Base-by-base conservation (phyloP, 2,329 filamentous ascomycete genomes). In the Aureobasidium sp. region DNA sequence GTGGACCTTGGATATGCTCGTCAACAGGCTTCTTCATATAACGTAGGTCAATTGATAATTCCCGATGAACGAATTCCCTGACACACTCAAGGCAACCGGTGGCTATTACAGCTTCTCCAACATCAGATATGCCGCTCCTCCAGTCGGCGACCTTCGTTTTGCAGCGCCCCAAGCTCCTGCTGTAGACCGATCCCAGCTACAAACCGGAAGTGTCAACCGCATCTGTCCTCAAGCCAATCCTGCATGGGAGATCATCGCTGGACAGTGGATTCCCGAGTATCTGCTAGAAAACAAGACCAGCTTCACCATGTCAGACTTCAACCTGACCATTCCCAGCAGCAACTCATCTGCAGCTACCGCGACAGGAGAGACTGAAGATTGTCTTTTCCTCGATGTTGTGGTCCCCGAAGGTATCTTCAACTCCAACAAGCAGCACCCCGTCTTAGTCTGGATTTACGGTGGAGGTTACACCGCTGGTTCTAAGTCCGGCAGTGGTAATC, bases 1-100 rank as follows among this genome's bases (percentile, higher is more conserved):
- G 78, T 84, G 8, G 80, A 84, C 66, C 71, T 84, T 10, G 81
- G 80, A 44, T 84, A 84, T 67, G 75, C 80, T 61, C 69, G 81
- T 25, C 78, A 83, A 55, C 74, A 76, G 66, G 81, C 78, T 36
- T 69, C 76, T 5, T 68, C 68, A 13, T 77, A 76, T 66, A 80
- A 81, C 70, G 76, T 77, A 8, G 15, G 53, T 30, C 25, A 5
- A 54, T n/a, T 49, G n/a, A 36, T 41, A 15, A 27, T 15, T n/a
- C 36, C n/a, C 27, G 36, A 15, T 2, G 21, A 13, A 2, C 10
- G 8, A 11, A 1, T 6, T 25, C 21, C 8, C 53, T 5, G 21
- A 59, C 15, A 10, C 13, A 27, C 3, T 0, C 30, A 32, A 57
- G 61, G 61, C 55, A 0, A 69, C 66, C 8, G 67, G 66, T 25